Evolutionary conservation across 805 yeast species (phyloP), one percentile per base, ranked within the genome.

Genomic region (Dipodascus albidus): DNA sequence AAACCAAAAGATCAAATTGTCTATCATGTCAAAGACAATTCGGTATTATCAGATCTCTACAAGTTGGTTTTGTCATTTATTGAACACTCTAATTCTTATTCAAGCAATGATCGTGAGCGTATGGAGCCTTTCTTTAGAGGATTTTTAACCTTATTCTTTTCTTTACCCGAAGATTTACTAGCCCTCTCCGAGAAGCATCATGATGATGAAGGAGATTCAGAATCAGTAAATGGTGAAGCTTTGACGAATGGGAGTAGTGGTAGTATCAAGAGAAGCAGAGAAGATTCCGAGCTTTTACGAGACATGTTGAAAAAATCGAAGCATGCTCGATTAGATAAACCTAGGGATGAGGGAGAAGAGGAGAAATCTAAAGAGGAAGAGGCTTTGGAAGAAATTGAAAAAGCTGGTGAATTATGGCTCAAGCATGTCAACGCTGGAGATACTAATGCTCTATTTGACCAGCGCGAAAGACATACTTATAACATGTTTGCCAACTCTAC

Each of bases 401-500:
- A 77, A 75, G 57, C 85, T 81, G 67, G 86, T 81, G 24, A 72
- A 76, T 65, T 78, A 69, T 58, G 80, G 68, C 77, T 74, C 65
- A 72, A 81, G 69, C 68, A 74, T 54, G 62, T 49, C 66, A 61
- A 62, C n/a, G 23, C 49, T 22, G 49, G 24, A 20, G 27, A 23
- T 47, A 23, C 24, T 15, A 47, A 47, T n/a, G 49, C 24, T 9
- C 51, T 51, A 24, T 67, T 44, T 9, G 58, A 53, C 9, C 48
- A 48, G 6, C 59, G 61, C 35, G 64, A 61, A 65, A 68, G 60
- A 52, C 63, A 70, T n/a, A 50, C 72, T 50, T 88, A 72, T 73
- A 90, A 89, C 66, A 67, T 90, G 61, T 93, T 91, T 73, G 87
- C 87, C 57, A 90, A 91, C 68, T 83, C 96, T 2, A 82, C 90